Base-by-base conservation (phyloP, 2,329 filamentous ascomycete genomes). In the Arthrobotrys sinensis region DNA sequence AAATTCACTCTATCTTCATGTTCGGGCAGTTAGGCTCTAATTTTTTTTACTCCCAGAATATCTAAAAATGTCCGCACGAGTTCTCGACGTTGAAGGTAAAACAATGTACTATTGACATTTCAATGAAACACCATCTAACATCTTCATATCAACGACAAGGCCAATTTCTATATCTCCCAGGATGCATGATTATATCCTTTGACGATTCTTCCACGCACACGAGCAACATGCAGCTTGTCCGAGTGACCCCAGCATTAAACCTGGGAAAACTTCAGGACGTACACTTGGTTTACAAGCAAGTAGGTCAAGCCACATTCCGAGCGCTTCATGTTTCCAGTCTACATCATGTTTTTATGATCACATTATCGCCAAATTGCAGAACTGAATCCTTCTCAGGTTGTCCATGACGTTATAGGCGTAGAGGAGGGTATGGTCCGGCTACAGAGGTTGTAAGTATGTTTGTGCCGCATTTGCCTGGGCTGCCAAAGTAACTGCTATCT, bases 101-200 rank as follows among this genome's bases (percentile, higher is more conserved):
- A 40, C 19, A n/a, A 40, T 28, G n/a, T 21, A 53, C 34, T n/a
- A 2, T 28, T 28, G 1, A 11, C 4, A 19, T 28, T 53, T n/a
- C 21, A 62, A 12, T 14, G 52, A 2, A 21, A 21, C 34, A 38
- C 19, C 1, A 6, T n/a, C 4, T 48, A 6, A 48, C 14, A 28
- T 52, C 3, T 11, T 19, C 6, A 24, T 6, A 32, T 16, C 16
- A 3, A 43, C 14, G 2, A 5, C 21, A 2, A 78, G 75, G 91
- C 4, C 93, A 97, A 82, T 97, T 96, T 81, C 86, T 97, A 21
- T 97, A 97, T 83, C 89, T 97, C 34, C 94, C 94, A 0, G 93
- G 93, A 0, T 96, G 93, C 82, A 97, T 97, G 94, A 92, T 97
- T 71, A 92, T 97, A 82, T 95, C 93, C 3, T 97, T 97, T 82